Evolutionary conservation across 2,329 filamentous ascomycete species (phyloP), one percentile per base, ranked within the genome.

Genomic region (Cladosporium sp.): DNA sequence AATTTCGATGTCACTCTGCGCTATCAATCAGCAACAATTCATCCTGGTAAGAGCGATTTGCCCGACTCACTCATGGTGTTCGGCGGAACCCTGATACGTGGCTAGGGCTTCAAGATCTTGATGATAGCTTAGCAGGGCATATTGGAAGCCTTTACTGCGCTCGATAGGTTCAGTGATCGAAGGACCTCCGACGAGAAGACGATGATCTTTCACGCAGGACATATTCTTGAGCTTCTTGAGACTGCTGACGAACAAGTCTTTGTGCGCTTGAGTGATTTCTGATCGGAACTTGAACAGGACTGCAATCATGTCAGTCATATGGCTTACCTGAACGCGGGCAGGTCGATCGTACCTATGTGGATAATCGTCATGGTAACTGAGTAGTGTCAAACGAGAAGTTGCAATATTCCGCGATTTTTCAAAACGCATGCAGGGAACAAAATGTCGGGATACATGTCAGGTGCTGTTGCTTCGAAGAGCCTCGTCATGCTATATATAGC

Each of bases 101-200:
- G 72, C 76, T 58, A 84, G 63, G 0, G 80, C 82, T 7, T 70
- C 70, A 5, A 65, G 67, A 20, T 80, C 69, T 4, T 75, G 65
- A 50, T 84, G 82, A 19, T 78, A 82, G 71, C 81, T 83, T 38
- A 84, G 55, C 0, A 84, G 69, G 0, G 79, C 77, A 59, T 77
- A 78, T 11, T 84, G 73, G 50, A 76, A 83, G 0, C 81, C 81
- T 60, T 84, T 81, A 67, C 80, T 83, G 17, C 76, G 72, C 36
- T 79, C 78, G 8, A 79, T 76, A 0, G 81, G 81, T 20, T 78
- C 73, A 0, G 81, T 84, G 5, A 84, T 73, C 0, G 80, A 82
- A 0, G 80, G 80, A 0, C 81, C 79, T 0, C 82, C 82, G 4
- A 83, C 81, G 0, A 80, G 66, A 0, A 84, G 74, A 1, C 75